Evolutionary conservation across 2,329 filamentous ascomycete species (phyloP), one percentile per base, ranked within the genome.

Genomic region (Monilinia laxa): DNA sequence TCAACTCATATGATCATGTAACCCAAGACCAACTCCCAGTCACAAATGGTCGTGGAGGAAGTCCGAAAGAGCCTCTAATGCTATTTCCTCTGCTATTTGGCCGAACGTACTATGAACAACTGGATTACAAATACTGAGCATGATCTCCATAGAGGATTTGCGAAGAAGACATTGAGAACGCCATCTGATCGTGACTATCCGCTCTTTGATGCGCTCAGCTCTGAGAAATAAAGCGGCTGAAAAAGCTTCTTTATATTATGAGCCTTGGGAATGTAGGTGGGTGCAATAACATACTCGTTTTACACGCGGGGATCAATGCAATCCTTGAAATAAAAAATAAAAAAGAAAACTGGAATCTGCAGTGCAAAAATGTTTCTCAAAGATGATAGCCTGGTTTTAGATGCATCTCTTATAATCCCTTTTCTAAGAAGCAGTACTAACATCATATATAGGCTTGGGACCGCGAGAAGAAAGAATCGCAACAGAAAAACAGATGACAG

Each of bases 241-340:
- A 45, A 28, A 25, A 28, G 25, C 55, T 58, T 12, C 31, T 4
- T 28, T 0, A 54, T n/a, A 51, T 62, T 16, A 25, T 62, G 4
- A 20, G 14, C n/a, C 16, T 53, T 11, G 47, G 47, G 4, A 54
- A 62, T 18, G 35, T 52, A n/a, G 49, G 60, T 28, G 60, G 47
- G 3, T 38, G 38, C 28, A 28, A 28, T 28, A 28, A 28, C 2
- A 53, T 62, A 31, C 4, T 28, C 3, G 47, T 62, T 5, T 7
- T 16, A 20, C 59, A 62, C 12, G 59, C 59, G 10, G 59, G 59
- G 25, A 40, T 62, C 16, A 62, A 53, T 40, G 28, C 59, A 23
- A 20, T 25, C 0, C 0, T 10, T 20, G 35, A 10, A 5, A 18
- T 42, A 12, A n/a, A 62, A 62, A 62, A 10, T 47, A 62, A 28